Percentiles rank a stretch among this genome's conserved stretches.
phyloP scores from a whole-genome alignment of 805 yeast species.

The Wickerhamomyces chaumierensis region DNA sequence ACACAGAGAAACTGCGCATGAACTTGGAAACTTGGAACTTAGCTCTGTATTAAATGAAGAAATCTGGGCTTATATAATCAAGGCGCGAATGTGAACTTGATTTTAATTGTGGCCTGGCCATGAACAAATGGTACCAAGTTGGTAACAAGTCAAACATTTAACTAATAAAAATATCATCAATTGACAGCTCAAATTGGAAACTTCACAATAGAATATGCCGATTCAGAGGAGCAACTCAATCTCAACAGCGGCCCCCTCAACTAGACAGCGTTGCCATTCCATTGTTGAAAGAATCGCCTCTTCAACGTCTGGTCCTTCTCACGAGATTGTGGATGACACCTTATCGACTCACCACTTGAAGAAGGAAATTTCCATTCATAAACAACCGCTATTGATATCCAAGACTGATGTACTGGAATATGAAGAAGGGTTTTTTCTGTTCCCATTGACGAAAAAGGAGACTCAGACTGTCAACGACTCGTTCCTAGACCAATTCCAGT shows the following conservation, averaged over 20 bases:
- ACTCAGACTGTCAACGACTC: conserved; percentile 22
- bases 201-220: background rate
- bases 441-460: conserved; percentile 24
- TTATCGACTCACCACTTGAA: background rate
- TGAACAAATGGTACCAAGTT: too few species aligned
- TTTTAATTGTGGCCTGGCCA: too few species aligned
- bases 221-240: background rate
- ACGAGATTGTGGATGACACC: background rate
- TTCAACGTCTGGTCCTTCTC: background rate
- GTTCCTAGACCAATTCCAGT: conserved; percentile 28
- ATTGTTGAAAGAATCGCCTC: background rate
- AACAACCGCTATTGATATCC: background rate
- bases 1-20: too few species aligned
- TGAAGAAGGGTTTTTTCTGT: conserved; percentile 3
- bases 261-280: background rate
- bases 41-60: too few species aligned
- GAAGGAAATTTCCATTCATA: background rate
- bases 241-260: background rate
- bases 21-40: too few species aligned
- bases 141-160: too few species aligned
- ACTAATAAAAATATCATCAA: too few species aligned
- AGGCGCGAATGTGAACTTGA: too few species aligned
- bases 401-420: background rate
- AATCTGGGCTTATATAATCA: too few species aligned
- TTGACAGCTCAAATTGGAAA: conserved; percentile 30